Evolutionary conservation across 2,329 filamentous ascomycete species (phyloP).

Genomic region (Aspergillus bombycis): DNA sequence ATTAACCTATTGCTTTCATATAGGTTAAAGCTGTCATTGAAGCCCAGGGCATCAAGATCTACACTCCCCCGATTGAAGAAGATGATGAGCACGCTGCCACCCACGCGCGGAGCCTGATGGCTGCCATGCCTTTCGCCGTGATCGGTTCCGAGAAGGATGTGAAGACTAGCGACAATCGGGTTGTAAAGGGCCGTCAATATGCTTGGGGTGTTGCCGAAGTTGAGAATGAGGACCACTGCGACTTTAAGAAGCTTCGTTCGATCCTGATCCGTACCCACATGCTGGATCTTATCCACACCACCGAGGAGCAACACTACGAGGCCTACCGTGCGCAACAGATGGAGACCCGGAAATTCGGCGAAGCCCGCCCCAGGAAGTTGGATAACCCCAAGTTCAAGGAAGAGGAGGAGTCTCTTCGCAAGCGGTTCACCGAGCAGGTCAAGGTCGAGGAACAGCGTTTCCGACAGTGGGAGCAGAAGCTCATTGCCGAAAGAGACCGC

Average conservation of each 20-base stretch:
- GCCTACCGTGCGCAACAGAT: slow-evolving; percentile 99
- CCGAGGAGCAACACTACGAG: slow-evolving; percentile 98
- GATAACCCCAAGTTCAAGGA: slow-evolving; percentile 99
- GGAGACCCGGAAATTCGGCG: slow-evolving; percentile 99
- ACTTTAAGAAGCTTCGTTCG: slow-evolving; percentile 99
- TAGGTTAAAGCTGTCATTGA: slow-evolving; percentile 95
- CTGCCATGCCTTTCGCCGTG: slow-evolving; percentile 97
- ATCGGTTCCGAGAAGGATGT: slow-evolving; percentile 99
- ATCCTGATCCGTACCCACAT: slow-evolving; percentile 99
- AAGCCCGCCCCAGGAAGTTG: slow-evolving; percentile 93
- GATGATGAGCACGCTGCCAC: slow-evolving; percentile 95
- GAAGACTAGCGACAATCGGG: slow-evolving; percentile 91
- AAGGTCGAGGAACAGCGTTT: slow-evolving; percentile 99
- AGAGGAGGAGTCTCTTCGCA: slow-evolving; percentile 96
- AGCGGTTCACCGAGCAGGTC: slow-evolving; percentile 99
- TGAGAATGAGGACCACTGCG: slow-evolving; percentile 99
- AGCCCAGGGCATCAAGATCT: slow-evolving; percentile 99
- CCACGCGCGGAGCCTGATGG: slow-evolving; percentile 92
- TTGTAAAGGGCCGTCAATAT: slow-evolving; percentile 98
- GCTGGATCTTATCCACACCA: slow-evolving; percentile 99
- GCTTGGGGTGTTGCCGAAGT: slow-evolving; percentile 99
- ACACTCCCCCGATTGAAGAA: slow-evolving; percentile 95
- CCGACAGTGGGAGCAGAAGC: slow-evolving; percentile 99
- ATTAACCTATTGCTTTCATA: background rate
- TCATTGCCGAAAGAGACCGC: slow-evolving; percentile 96